These are phyloP conservation scores for Diplocarpon mali DNA, from an alignment of 2,329 filamentous ascomycete genomes.

Conservation along the genomic window DNA sequence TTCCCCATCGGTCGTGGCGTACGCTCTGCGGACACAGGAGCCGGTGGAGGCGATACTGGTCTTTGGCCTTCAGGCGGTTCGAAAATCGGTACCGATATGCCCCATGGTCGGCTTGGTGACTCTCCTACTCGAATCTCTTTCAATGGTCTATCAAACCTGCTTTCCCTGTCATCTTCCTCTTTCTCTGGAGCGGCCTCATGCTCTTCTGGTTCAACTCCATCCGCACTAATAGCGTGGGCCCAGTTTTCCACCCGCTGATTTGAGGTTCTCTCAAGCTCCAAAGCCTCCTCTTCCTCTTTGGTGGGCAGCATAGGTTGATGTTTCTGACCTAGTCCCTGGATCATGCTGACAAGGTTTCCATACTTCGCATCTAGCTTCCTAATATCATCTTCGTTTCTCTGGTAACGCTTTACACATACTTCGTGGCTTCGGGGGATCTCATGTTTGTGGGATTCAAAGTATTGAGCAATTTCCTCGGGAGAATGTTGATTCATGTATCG, in stretches of 20 bases:
- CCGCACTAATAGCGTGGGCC: constrained; percentile 65
- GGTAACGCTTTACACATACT: constrained; percentile 81
- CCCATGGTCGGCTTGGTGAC: constrained; percentile 87
- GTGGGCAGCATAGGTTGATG: constrained; percentile 77
- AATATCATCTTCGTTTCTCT: constrained; percentile 76
- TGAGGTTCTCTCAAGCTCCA: constrained; percentile 39
- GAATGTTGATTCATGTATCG: constrained; percentile 87
- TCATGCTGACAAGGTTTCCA: constrained; percentile 78
- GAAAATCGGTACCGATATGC: constrained; percentile 66
- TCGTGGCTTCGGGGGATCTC: constrained; percentile 89
- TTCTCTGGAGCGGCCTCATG: constrained; percentile 29
- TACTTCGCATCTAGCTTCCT: constrained; percentile 89
- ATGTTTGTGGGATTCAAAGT: constrained; percentile 92
- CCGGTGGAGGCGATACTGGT: constrained; percentile 45
- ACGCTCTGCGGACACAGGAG: constrained; percentile 30
- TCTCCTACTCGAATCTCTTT: constrained; percentile 90
- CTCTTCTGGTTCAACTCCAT: constrained; percentile 32
- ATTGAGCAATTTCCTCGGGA: constrained; percentile 84
- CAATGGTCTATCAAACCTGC: constrained; percentile 73
- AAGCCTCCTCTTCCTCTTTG: constrained; percentile 33
- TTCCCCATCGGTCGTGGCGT: constrained; percentile 33
- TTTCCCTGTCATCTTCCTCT: constrained; percentile 45
- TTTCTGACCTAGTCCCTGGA: constrained; percentile 75
- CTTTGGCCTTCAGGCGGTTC: constrained; percentile 31
- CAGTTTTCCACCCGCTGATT: constrained; percentile 73